Conservation (phyloP, 345 rosid species). For the Raphanus sativus region DNA sequence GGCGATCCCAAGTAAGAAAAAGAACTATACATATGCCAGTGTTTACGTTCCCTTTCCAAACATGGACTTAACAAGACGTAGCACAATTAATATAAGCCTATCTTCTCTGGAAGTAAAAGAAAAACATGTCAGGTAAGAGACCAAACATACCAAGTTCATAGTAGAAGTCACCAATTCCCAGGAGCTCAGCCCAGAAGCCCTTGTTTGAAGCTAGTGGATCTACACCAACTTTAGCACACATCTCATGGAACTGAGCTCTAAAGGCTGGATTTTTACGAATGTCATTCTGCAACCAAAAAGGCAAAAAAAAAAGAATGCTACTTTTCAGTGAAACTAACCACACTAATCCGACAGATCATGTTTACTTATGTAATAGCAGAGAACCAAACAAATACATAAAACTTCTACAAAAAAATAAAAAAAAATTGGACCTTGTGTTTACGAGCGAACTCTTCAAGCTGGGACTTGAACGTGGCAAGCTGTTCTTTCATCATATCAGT, state of each 20-base stretch:
- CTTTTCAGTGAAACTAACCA: neutral
- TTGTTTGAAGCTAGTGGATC: conserved; percentile 94
- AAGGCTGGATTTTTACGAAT: conserved; percentile 84
- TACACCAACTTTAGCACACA: conserved; percentile 96
- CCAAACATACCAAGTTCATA: conserved; percentile 68
- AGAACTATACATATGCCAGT: neutral
- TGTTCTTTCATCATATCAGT: conserved; percentile 96
- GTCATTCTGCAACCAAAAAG: conserved; percentile 61
- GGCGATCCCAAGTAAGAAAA: neutral
- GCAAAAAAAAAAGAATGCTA: neutral
- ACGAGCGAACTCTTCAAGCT: conserved; percentile 89
- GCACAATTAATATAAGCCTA: neutral
- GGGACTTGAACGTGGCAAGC: conserved; percentile 82
- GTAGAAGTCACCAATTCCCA: conserved; percentile 95
- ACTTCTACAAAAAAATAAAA: neutral
- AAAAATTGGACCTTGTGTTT: conserved; percentile 69
- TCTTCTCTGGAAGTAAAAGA: neutral
- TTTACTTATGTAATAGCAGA: neutral
- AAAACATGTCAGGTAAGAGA: neutral
- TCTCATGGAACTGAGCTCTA: conserved; percentile 85
- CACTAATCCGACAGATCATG: neutral
- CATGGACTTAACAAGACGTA: neutral
- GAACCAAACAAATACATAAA: neutral
- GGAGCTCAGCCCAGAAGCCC: conserved; percentile 95
- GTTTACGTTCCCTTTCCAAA: neutral